phyloP scores from a whole-genome alignment of 2,329 filamentous ascomycete genomes.

The Botrytis paeoniae region DNA sequence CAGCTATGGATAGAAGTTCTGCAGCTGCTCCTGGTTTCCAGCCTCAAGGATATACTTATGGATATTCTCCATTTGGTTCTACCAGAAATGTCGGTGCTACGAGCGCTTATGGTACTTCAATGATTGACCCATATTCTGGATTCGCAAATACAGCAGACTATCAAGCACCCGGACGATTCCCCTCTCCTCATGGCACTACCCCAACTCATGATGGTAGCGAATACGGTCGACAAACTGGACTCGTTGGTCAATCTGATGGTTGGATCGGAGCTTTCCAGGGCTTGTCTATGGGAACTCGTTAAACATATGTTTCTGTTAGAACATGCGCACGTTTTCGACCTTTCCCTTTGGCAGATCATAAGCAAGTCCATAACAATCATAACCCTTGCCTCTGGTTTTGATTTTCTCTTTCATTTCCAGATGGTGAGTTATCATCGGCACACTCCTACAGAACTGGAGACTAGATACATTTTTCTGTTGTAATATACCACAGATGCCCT shows the following conservation, averaged over 20 bases:
- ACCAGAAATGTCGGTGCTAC: constrained; percentile 40
- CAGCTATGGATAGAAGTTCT: constrained; percentile 43
- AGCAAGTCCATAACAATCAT: neutral
- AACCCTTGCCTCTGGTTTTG: neutral
- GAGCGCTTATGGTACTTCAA: constrained; percentile 40
- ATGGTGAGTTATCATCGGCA: neutral
- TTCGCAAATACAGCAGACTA: constrained; percentile 46
- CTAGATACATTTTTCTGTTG: constrained; percentile 14
- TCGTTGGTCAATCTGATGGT: constrained; percentile 46
- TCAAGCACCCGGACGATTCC: constrained; percentile 47
- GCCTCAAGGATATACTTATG: constrained; percentile 41
- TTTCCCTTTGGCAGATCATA: neutral
- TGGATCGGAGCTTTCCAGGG: constrained; percentile 65
- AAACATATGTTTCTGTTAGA: constrained; percentile 8
- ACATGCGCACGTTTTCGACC: neutral
- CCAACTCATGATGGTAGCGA: constrained; percentile 42
- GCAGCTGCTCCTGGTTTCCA: constrained; percentile 42
- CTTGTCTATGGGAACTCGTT: constrained; percentile 60
- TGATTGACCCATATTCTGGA: constrained; percentile 45
- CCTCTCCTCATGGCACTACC: constrained; percentile 41
- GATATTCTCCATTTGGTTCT: constrained; percentile 46
- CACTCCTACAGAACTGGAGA: constrained; percentile 7
- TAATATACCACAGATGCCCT: constrained; percentile 18
- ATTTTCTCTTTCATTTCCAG: neutral
- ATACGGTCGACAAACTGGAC: constrained; percentile 43